Base-by-base conservation (phyloP, 129 eudicot species). In the Helianthus annuus region DNA sequence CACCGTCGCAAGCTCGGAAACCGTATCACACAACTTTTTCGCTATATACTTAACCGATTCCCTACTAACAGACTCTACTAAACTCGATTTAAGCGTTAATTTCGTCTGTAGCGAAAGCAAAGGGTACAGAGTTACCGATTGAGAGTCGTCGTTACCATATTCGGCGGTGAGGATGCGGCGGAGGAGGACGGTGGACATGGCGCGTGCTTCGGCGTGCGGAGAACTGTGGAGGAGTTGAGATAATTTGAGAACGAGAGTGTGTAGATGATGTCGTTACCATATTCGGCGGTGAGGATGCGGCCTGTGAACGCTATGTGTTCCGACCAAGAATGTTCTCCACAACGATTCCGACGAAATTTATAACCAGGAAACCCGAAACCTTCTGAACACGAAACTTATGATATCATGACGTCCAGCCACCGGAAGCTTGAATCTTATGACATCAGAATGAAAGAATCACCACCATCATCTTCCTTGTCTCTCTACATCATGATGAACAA, bases 11-110 rank as follows among this genome's bases (percentile, higher is more conserved):
- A 95, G 88, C 57, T 91, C 97, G 1, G 99, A 91, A 6, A 91
- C 71, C 6, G 99, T 91, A 57, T 95, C 97, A 14, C 96, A 95
- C 0, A 95, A 48, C 86, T 95, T 95, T 74, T 85, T 91, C 13
- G 80, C 66, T 12, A 90, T 85, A 0, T 88, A 64, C 69, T 88
- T 91, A 12, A 69, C 15, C 0, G 81, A 73, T 55, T 91, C 99
- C 17, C 74, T 71, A 27, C 74, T 80, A 10, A 95, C 76, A 10
- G 78, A 83, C 5, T 69, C 40, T 6, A 95, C 78, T 10, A 95
- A 66, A 2, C 63, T 70, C 9, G 87, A 77, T 49, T 95, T 95
- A 1, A 90, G 58, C 12, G 87, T 42, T 2, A 75, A 77, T 59
- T 87, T 94, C 1, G 99, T 81, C 13, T 76, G 2, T 19, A 65